Conservation (phyloP, 2,329 filamentous ascomycete genomes). For the Knufia fluminis region DNA sequence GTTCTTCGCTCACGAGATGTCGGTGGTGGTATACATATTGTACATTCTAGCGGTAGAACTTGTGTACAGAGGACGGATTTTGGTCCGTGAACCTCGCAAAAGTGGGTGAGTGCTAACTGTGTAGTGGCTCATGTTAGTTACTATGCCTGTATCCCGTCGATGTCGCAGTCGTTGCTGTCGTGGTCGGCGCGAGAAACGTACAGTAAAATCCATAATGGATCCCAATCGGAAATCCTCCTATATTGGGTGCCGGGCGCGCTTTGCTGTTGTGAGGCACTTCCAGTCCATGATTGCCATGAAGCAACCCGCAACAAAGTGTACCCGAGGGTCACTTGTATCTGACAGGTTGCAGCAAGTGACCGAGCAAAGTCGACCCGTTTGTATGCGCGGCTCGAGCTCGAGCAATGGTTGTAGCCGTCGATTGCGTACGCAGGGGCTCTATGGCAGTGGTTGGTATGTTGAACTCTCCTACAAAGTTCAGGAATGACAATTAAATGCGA, state of each 20-base stretch:
- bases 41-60: conserved; percentile 46
- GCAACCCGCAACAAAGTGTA: background rate
- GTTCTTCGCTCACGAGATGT: conserved; percentile 35
- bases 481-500: background rate
- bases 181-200: background rate
- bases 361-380: background rate
- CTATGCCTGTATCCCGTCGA: background rate
- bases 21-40: conserved; percentile 39
- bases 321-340: background rate
- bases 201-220: conserved; percentile 6
- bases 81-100: conserved; percentile 54
- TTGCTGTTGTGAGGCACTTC: background rate
- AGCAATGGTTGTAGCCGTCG: background rate
- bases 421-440: background rate
- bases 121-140: conserved; percentile 12
- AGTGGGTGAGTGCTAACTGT: conserved; percentile 53
- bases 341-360: background rate
- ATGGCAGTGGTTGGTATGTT: background rate
- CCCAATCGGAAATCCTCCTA: background rate
- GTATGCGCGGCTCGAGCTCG: background rate
- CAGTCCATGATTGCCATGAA: background rate
- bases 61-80: conserved; percentile 55
- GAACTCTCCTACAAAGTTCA: background rate
- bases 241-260: background rate
- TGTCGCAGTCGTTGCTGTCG: background rate